Evolutionary conservation across 2,329 filamentous ascomycete species (phyloP).

Genomic region (Fusarium domesticum): DNA sequence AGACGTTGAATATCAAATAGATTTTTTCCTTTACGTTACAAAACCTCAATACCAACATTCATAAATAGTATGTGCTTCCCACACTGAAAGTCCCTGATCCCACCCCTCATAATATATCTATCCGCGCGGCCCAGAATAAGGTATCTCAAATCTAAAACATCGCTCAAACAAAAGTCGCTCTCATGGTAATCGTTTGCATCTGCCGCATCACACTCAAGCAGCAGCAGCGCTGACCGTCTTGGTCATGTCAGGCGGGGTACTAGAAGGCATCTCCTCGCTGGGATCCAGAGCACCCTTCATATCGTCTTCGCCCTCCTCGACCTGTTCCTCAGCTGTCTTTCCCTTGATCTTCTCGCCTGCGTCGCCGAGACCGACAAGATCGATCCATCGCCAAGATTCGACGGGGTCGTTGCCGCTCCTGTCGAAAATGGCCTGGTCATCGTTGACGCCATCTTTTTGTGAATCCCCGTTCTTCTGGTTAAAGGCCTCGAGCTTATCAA

Average conservation of each 20-base stretch:
- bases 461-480: constrained; percentile 13
- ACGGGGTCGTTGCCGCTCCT: constrained; percentile 39
- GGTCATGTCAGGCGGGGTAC: constrained; percentile 3
- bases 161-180: constrained; percentile 14
- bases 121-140: constrained; percentile 15
- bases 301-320: constrained; percentile 35
- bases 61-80: constrained; percentile 1
- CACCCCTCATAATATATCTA: background rate
- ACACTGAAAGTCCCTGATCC: background rate
- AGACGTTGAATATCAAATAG: background rate
- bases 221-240: constrained; percentile 16
- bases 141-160: constrained; percentile 11
- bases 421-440: constrained; percentile 53
- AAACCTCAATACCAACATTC: background rate
- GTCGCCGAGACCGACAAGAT: constrained; percentile 49
- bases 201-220: constrained; percentile 9
- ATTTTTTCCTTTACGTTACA: constrained; percentile 5
- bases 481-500: constrained; percentile 35
- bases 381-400: constrained; percentile 52
- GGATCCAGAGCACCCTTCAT: constrained; percentile 38
- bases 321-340: constrained; percentile 32
- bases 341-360: constrained; percentile 27
- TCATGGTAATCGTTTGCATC: constrained; percentile 15
- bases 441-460: constrained; percentile 38
- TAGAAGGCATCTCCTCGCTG: constrained; percentile 24